Evolutionary conservation across 148 eudicot species (phyloP).

Genomic region (Vaccinium macrocarpon): DNA sequence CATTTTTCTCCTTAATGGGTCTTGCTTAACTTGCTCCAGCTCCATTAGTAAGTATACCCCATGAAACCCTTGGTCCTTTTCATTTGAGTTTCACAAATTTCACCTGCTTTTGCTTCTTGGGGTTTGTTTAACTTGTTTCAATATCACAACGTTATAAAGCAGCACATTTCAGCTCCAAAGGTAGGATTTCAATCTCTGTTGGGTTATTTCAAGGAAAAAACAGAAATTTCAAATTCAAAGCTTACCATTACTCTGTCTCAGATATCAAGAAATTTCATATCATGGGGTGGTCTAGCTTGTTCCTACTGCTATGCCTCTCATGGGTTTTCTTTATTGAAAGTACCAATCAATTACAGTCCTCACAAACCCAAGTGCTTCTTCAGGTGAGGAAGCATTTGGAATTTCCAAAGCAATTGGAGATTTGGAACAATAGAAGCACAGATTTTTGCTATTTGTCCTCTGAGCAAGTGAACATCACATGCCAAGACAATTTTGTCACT

Average conservation of each 20-base stretch:
- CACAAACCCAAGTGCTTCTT: constrained; percentile 58
- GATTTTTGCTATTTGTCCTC: constrained; percentile 50
- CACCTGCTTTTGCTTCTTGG: constrained; percentile 7
- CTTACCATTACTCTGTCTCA: background rate
- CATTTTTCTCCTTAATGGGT: background rate
- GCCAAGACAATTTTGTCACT: constrained; percentile 50
- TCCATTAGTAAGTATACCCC: background rate
- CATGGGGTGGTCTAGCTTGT: constrained; percentile 33
- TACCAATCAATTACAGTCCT: constrained; percentile 44
- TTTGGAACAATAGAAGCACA: constrained; percentile 38
- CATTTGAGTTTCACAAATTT: background rate
- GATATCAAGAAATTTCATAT: background rate
- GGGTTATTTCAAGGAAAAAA: background rate
- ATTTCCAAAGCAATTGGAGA: constrained; percentile 57
- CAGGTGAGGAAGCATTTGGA: constrained; percentile 63
- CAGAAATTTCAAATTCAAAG: background rate
- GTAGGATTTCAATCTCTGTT: background rate
- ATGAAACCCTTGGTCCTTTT: background rate
- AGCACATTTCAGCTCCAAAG: background rate
- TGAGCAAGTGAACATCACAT: constrained; percentile 53
- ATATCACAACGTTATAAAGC: background rate
- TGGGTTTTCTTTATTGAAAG: constrained; percentile 36
- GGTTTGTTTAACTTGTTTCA: background rate
- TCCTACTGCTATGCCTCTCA: constrained; percentile 29
- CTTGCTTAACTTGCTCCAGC: background rate